These are phyloP conservation scores for Mitragyna speciosa DNA, from an alignment of 257 asterid species.

Conservation along the genomic window DNA sequence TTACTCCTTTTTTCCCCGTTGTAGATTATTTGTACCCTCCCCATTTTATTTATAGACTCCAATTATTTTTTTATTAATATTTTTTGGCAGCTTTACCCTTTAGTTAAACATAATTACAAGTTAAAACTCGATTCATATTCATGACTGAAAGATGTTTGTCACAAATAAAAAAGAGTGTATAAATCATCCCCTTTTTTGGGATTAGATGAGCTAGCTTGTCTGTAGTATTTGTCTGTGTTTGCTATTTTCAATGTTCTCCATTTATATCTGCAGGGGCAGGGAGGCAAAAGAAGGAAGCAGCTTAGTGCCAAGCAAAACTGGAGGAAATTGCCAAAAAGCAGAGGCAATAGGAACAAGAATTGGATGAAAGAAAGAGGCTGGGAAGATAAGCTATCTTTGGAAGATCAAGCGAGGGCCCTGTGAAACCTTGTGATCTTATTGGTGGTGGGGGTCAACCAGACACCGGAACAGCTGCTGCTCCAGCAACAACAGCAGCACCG, in stretches of 20 bases:
- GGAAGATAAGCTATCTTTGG: no score
- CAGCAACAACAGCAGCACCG: constrained; percentile 2
- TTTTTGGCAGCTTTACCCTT: no score
- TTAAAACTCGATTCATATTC: no score
- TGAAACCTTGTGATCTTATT: not conserved
- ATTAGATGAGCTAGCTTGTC: not conserved
- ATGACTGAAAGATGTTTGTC: no score
- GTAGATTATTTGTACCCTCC: no score
- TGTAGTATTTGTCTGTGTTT: not conserved
- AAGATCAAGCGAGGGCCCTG: constrained; percentile 8
- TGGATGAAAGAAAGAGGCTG: constrained; percentile 29
- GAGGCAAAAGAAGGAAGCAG: constrained; percentile 38
- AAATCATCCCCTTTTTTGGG: not conserved
- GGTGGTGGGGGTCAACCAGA: constrained; percentile 2
- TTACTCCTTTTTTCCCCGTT: not conserved
- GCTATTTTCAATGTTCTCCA: not conserved
- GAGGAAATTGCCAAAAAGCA: constrained; percentile 36
- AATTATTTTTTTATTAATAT: no score
- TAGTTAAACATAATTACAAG: no score
- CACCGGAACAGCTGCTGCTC: constrained; percentile 5
- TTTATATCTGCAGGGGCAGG: constrained; percentile 29
- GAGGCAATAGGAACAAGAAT: constrained; percentile 34
- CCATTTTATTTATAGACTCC: no score
- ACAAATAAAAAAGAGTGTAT: not conserved
- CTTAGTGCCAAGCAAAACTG: constrained; percentile 34